A percentile compares a stretch with the other conserved stretches of the same genome.
Conservation (phyloP, 208 protist genomes). For the Crithidia fasciculata region DNA sequence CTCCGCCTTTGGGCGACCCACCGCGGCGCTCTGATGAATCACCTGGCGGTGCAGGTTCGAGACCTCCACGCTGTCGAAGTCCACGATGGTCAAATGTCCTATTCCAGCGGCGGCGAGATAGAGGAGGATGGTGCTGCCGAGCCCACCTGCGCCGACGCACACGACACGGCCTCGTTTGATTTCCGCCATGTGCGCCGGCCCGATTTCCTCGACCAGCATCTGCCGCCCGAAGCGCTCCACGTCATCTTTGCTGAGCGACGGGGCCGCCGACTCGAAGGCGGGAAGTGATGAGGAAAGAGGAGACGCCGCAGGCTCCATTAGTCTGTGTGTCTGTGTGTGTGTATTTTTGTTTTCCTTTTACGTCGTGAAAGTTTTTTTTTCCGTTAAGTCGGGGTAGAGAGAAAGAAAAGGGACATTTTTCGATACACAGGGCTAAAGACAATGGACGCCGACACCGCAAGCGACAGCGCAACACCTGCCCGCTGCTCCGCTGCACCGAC, state of each 20-base stretch:
- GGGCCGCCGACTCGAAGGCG: conserved; percentile 32
- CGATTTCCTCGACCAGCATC: conserved; percentile 89
- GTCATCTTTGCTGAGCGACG: conserved; percentile 58
- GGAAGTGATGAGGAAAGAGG: not conserved
- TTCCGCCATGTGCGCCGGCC: conserved; percentile 67
- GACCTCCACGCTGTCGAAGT: conserved; percentile 93
- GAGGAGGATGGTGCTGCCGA: conserved; percentile 92
- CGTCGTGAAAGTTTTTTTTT: not conserved
- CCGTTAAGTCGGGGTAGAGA: no score
- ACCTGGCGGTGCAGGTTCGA: conserved; percentile 96
- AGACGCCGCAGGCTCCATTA: not conserved
- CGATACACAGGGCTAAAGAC: no score
- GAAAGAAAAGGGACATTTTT: no score
- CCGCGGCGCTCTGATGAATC: conserved; percentile 71
- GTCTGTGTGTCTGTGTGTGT: not conserved
- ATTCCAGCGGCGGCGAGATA: conserved; percentile 95
- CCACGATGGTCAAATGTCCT: conserved; percentile 87
- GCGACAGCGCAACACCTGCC: no score
- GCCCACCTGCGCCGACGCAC: conserved; percentile 94
- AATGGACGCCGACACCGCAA: no score
- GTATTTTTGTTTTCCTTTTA: conserved; percentile 10
- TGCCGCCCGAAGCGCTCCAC: conserved; percentile 91
- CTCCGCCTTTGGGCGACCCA: conserved; percentile 83
- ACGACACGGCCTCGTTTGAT: conserved; percentile 74
- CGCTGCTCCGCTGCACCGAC: no score